Conservation (phyloP, 177 flowering plant genomes). For the Vitis hybrid region DNA sequence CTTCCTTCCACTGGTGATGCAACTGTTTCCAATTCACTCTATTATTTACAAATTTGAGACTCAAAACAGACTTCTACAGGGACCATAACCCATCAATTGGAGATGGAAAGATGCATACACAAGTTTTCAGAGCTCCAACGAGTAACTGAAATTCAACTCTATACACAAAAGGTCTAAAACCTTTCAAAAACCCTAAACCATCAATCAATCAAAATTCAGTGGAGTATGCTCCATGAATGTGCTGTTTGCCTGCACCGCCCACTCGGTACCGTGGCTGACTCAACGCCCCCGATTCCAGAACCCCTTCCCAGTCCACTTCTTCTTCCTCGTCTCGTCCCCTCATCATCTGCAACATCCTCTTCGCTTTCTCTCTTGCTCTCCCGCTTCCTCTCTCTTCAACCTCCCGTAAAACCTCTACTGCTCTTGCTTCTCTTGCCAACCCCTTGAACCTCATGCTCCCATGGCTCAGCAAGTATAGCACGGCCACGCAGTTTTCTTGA, state of each 20-base stretch:
- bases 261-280: constrained; percentile 39
- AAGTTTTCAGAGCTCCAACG: background rate
- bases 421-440: constrained; percentile 74
- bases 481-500: constrained; percentile 81
- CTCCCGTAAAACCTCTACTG: constrained; percentile 68
- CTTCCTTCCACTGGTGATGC: no score
- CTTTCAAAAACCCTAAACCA: background rate
- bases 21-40: no score
- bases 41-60: no score
- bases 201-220: constrained; percentile 35
- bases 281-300: constrained; percentile 32
- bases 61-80: no score
- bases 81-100: no score
- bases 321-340: constrained; percentile 43
- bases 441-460: constrained; percentile 83
- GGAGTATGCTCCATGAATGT: constrained; percentile 33
- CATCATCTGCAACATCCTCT: constrained; percentile 63
- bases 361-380: constrained; percentile 74
- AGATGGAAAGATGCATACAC: no score
- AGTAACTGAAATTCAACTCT: background rate
- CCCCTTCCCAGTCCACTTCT: constrained; percentile 30
- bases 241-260: constrained; percentile 7
- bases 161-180: background rate
- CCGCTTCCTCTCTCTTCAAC: constrained; percentile 77
- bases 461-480: constrained; percentile 66